phyloP scores from a whole-genome alignment of 2,329 filamentous ascomycete species.

The Ophioceras dolichostomum region DNA sequence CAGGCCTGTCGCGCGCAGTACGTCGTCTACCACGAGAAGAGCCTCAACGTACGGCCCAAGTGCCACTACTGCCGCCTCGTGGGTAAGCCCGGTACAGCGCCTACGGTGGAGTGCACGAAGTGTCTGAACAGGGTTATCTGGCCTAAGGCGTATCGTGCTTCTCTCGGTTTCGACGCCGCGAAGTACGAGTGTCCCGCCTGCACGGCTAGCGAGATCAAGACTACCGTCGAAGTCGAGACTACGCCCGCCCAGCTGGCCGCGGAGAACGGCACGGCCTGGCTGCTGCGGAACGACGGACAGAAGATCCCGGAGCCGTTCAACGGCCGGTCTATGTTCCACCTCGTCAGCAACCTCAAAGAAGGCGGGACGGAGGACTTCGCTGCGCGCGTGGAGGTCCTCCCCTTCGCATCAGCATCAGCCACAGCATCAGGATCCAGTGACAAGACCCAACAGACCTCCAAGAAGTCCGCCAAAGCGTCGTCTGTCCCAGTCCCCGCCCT shows the following conservation, averaged over 20 bases:
- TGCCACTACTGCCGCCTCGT: constrained; percentile 31
- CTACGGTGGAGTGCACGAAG: constrained; percentile 28
- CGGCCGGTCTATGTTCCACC: constrained; percentile 26
- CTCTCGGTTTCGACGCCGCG: constrained; percentile 12
- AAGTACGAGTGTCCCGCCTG: constrained; percentile 30
- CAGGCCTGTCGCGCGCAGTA: constrained; percentile 33
- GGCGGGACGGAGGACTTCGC: constrained; percentile 19
- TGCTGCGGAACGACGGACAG: constrained; percentile 25
- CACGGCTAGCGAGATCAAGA: constrained; percentile 14
- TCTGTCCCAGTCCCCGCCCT: constrained; percentile 10
- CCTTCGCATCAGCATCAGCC: too few species aligned
- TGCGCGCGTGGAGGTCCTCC: constrained; percentile 9
- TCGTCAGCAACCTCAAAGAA: constrained; percentile 16
- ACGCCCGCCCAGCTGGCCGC: constrained; percentile 21
- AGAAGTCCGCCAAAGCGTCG: constrained; percentile 1
- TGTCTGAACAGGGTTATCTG: constrained; percentile 35
- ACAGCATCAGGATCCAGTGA: too few species aligned
- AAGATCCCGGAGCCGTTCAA: constrained; percentile 23
- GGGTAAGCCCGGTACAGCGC: constrained; percentile 13
- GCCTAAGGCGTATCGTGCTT: constrained; percentile 29
- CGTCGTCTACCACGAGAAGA: constrained; percentile 30
- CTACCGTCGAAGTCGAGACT: constrained; percentile 23
- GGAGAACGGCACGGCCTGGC: constrained; percentile 30
- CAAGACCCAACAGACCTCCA: neutral
- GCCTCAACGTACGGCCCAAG: constrained; percentile 30